Percentiles rank a stretch among this genome's conserved stretches.
These are phyloP conservation scores for Pichia sp. DNA, from an alignment of 1,139 yeast species.

Conservation along the genomic window DNA sequence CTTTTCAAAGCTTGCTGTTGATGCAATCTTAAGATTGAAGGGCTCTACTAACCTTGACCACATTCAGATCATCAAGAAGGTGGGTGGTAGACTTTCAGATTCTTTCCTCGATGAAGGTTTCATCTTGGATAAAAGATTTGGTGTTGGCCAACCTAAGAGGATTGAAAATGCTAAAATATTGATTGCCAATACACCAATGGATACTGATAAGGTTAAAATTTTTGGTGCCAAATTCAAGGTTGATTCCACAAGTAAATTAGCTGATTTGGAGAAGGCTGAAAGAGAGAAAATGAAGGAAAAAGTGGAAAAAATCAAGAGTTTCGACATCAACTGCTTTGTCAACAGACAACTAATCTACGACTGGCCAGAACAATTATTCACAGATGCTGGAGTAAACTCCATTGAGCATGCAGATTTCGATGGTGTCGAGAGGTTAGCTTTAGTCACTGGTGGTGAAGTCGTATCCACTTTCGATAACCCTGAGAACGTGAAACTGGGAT, in stretches of 20 bases:
- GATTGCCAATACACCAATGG: slow-evolving; percentile 95
- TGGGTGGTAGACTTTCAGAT: slow-evolving; percentile 88
- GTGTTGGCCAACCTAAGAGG: slow-evolving; percentile 87
- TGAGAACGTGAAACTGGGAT: slow-evolving; percentile 75
- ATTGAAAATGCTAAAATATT: slow-evolving; percentile 79
- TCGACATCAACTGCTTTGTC: slow-evolving; percentile 82
- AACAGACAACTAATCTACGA: slow-evolving; percentile 95
- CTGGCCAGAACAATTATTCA: slow-evolving; percentile 93
- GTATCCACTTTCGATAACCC: slow-evolving; percentile 95
- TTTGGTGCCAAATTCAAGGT: slow-evolving; percentile 98
- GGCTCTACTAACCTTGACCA: slow-evolving; percentile 94
- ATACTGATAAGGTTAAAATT: slow-evolving; percentile 93
- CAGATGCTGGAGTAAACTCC: slow-evolving; percentile 82
- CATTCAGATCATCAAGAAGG: slow-evolving; percentile 87
- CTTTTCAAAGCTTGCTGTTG: slow-evolving; percentile 86
- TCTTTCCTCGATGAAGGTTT: slow-evolving; percentile 95
- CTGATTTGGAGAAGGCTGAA: slow-evolving; percentile 94
- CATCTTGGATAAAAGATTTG: slow-evolving; percentile 84
- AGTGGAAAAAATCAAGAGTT: slow-evolving; percentile 78
- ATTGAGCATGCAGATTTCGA: slow-evolving; percentile 99
- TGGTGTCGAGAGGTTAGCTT: slow-evolving; percentile 93
- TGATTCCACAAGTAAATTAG: slow-evolving; percentile 89
- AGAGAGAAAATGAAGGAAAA: slow-evolving; percentile 86
- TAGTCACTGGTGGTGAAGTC: slow-evolving; percentile 98
- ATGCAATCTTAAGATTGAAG: slow-evolving; percentile 84